These are phyloP conservation scores for Arthrobotrys megalospora DNA, from an alignment of 2,329 filamentous ascomycete species.

Conservation along the genomic window DNA sequence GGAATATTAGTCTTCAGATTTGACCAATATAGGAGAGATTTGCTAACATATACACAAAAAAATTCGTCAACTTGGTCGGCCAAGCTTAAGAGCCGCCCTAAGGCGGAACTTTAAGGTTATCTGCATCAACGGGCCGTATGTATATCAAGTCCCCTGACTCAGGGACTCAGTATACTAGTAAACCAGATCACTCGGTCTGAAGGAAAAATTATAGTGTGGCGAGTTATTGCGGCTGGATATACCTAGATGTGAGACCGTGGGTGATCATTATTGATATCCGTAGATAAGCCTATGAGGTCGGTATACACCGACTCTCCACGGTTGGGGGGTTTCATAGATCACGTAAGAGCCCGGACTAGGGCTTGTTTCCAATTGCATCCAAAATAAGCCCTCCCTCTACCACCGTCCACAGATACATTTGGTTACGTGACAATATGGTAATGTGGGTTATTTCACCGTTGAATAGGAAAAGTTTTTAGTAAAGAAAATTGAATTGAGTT, in stretches of 20 bases:
- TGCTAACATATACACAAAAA: too few relatives aligned
- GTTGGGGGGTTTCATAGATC: background rate
- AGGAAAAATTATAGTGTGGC: background rate
- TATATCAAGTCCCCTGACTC: background rate
- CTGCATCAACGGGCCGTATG: background rate
- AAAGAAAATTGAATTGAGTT: too few relatives aligned
- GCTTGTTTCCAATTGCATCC: too few relatives aligned
- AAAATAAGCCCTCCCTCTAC: too few relatives aligned
- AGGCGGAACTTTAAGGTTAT: background rate
- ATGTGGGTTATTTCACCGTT: too few relatives aligned
- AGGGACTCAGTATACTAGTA: background rate
- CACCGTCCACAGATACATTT: too few relatives aligned
- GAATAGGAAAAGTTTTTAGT: too few relatives aligned
- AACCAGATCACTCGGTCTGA: background rate
- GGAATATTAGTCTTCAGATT: background rate
- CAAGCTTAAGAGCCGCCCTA: background rate
- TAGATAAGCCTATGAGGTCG: background rate
- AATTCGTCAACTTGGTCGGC: too few relatives aligned
- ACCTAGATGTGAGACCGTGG: background rate
- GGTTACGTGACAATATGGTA: too few relatives aligned
- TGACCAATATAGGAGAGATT: too few relatives aligned
- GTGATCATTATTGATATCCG: conserved; percentile 5
- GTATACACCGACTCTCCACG: background rate
- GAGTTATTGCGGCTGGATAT: conserved; percentile 9
- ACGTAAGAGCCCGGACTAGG: too few relatives aligned